Evolutionary conservation across 805 yeast genomes (phyloP).

Genomic region (Millerago galiae): DNA sequence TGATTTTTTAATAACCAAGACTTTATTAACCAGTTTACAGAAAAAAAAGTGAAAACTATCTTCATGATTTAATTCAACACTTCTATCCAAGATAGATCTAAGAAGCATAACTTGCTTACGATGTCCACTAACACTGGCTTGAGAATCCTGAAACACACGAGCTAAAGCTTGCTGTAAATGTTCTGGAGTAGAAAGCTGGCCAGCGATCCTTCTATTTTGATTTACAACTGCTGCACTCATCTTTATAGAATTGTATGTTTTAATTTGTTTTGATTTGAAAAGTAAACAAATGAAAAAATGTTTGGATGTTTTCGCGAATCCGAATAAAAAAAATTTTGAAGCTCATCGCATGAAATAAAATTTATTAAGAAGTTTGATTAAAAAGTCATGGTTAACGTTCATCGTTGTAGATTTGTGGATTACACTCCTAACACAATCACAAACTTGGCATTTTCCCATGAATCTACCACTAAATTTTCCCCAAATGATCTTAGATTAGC

Average conservation of each 20-base stretch:
- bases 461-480: constrained; percentile 39
- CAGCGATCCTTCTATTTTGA: constrained; percentile 8
- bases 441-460: constrained; percentile 69
- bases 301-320: neutral
- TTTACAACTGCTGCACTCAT: constrained; percentile 15
- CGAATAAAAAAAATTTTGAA: constrained; percentile 8
- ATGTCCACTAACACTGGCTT: constrained; percentile 66
- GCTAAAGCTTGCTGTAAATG: constrained; percentile 46
- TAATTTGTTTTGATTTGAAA: neutral
- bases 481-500: constrained; percentile 69
- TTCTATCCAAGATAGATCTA: constrained; percentile 49
- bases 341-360: constrained; percentile 7
- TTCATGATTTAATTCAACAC: constrained; percentile 45
- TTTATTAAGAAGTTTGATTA: neutral
- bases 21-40: constrained; percentile 53
- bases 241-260: neutral
- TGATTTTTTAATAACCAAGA: constrained; percentile 61
- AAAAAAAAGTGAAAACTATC: constrained; percentile 57
- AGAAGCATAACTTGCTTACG: constrained; percentile 63
- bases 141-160: constrained; percentile 76
- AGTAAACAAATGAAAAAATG: neutral
- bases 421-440: constrained; percentile 81
- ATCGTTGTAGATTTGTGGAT: constrained; percentile 89
- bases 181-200: constrained; percentile 23
- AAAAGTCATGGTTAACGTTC: constrained; percentile 33